Base-by-base conservation (phyloP, 306 rosid genomes). In the Rosa persica region DNA sequence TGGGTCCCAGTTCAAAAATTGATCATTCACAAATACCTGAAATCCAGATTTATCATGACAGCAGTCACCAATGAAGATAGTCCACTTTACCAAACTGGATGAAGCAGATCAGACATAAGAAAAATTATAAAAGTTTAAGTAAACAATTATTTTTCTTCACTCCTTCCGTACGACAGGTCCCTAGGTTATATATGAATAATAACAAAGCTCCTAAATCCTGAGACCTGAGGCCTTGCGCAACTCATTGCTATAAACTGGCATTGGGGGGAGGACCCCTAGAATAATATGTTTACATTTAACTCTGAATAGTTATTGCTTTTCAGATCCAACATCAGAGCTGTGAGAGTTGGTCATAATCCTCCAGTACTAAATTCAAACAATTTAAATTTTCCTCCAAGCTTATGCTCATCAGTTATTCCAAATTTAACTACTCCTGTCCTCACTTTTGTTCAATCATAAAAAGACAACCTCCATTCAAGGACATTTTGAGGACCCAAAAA, bases 21-120 rank as follows among this genome's bases (percentile, higher is more conserved):
- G 98, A 54, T 94, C 98, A 64, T 94, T 94, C 82, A 94, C 98
- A 67, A 68, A 94, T 25, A 94, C 98, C 98, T 93, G 90, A 43
- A 82, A 77, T 47, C 23, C 52, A 44, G 70, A 81, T 55, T 73
- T 65, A 72, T 27, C 54, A 40, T 38, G 55, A 71, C 62, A 49
- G 60, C 27, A 25, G 58, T 70, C 38, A 8, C 27, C n/a, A 52
- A 20, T 10, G 34, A 43, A 34, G 65, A 36, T 2, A 20, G 7
- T 38, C 16, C 5, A 17, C 9, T 27, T 16, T 4, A 62, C 81
- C 44, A 61, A 61, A 9, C 62, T 58, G 12, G 43, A 64, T 43
- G 42, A 60, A 43, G 22, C 22, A 25, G 12, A 30, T 30, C 3
- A 47, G 22, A 25, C 20, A 23, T 22, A 70, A 44, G 36, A 44